A percentile compares a stretch with the other conserved stretches of the same genome.
These are phyloP conservation scores for Elsinoe necatrix DNA, from an alignment of 2,329 filamentous ascomycete genomes.

Conservation along the genomic window DNA sequence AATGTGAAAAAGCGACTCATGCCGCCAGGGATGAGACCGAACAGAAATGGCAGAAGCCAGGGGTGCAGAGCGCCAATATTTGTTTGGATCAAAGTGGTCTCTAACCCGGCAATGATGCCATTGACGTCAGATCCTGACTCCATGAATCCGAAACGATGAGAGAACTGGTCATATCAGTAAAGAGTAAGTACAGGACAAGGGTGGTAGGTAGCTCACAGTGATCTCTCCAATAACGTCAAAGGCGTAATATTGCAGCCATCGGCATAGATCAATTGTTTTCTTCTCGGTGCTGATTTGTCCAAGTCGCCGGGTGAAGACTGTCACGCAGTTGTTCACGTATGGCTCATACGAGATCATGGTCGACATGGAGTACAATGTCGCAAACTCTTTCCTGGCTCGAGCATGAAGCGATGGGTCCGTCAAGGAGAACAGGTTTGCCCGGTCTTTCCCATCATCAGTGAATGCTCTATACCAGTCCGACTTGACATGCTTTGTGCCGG, in stretches of 20 bases:
- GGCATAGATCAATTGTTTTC: conserved; percentile 3
- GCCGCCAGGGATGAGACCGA: conserved; percentile 23
- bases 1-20: conserved; percentile 27
- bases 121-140: conserved; percentile 44
- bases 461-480: not conserved
- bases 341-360: not conserved
- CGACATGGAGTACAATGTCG: not conserved
- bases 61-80: conserved; percentile 19
- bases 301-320: not conserved
- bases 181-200: not conserved
- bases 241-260: conserved; percentile 27
- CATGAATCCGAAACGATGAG: conserved; percentile 48
- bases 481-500: not conserved
- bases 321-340: not conserved
- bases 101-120: conserved; percentile 49
- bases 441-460: not conserved
- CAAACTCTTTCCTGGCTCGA: not conserved
- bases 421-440: not conserved
- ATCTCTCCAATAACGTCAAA: conserved; percentile 37
- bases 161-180: conserved; percentile 11
- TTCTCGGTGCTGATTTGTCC: not conserved
- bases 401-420: not conserved
- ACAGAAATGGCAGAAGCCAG: conserved; percentile 25
- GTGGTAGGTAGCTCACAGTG: conserved; percentile 24
- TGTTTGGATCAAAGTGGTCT: conserved; percentile 42